Conservation (phyloP, 805 yeast genomes). For the Limtongia smithiae region DNA sequence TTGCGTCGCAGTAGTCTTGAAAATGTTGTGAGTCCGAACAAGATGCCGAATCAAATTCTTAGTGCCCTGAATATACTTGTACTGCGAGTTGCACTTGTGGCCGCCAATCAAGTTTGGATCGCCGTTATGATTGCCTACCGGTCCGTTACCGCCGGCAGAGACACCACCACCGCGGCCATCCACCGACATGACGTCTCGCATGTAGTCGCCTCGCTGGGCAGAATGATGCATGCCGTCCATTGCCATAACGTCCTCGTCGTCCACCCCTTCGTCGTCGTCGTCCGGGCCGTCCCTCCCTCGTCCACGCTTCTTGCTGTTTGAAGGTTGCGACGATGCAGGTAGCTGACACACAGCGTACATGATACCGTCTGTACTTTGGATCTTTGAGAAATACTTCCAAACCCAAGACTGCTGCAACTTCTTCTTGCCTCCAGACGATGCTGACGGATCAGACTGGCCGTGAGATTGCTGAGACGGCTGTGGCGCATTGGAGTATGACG, state of each 20-base stretch:
- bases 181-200: slow-evolving; percentile 8
- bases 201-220: background rate
- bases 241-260: slow-evolving; percentile 8
- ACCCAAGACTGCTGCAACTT: slow-evolving; percentile 27
- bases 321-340: slow-evolving; percentile 1
- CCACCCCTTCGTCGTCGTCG: slow-evolving; percentile 9
- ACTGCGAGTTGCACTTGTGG: slow-evolving; percentile 21
- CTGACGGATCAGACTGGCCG: background rate
- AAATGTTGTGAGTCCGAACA: slow-evolving; percentile 21
- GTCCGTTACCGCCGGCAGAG: slow-evolving; percentile 1
- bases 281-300: slow-evolving; percentile 1
- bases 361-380: slow-evolving; percentile 19
- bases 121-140: background rate
- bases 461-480: background rate
- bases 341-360: slow-evolving; percentile 27
- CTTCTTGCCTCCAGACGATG: slow-evolving; percentile 5
- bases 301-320: slow-evolving; percentile 1
- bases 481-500: background rate
- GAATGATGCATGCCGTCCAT: background rate
- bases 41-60: slow-evolving; percentile 29
- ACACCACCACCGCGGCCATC: background rate
- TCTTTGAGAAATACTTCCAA: slow-evolving; percentile 26
- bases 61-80: slow-evolving; percentile 27
- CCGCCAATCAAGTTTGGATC: background rate
- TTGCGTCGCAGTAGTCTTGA: slow-evolving; percentile 22